Evolutionary conservation across 106 monocot genomes (phyloP), one percentile per base, ranked within the genome.

Genomic region (Agapanthus africanus): DNA sequence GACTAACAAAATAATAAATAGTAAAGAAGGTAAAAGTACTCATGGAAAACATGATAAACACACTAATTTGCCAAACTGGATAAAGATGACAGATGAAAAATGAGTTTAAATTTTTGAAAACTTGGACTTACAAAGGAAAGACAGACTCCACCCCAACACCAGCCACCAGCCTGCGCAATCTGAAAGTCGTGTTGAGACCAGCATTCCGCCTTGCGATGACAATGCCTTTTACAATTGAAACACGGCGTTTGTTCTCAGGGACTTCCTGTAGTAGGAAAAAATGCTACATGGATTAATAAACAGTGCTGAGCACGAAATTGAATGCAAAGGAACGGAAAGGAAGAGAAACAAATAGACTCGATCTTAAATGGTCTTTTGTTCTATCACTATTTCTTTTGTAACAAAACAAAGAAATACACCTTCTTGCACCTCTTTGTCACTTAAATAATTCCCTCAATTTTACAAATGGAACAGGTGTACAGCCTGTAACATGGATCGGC

Each of bases 131-230:
- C 94, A 94, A 59, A 67, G 90, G 94, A 70, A 87, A 88, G 37
- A 90, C 85, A 54, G 90, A 90, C 70, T 94, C 87, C 39, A 87
- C 82, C 1, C 94, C 94, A 64, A 94, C 90, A 75, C 85, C 87
- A 40, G 90, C 83, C 30, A 90, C 94, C 63, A 83, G 70, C 65
- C 94, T 85, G 14, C 94, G 67, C 66, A 94, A 47, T 67, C 94
- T 78, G 77, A 94, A 87, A 59, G 94, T 90, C 13, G 87, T 79
- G 63, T 85, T 79, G 19, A 90, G 63, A 36, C 94, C 87, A 63
- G 87, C 79, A 67, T 94, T 94, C 14, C 90, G 74, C 60, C 75
- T 84, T 73, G 80, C 90, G 63, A 94, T 90, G 18, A 90, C 90
- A 39, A 90, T 85, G 32, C 94, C 90, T 79, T 94, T 94, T 33